Base-by-base conservation (phyloP, 192 early-diverging fungal genomes). In the Gaertneriomyces sp. region DNA sequence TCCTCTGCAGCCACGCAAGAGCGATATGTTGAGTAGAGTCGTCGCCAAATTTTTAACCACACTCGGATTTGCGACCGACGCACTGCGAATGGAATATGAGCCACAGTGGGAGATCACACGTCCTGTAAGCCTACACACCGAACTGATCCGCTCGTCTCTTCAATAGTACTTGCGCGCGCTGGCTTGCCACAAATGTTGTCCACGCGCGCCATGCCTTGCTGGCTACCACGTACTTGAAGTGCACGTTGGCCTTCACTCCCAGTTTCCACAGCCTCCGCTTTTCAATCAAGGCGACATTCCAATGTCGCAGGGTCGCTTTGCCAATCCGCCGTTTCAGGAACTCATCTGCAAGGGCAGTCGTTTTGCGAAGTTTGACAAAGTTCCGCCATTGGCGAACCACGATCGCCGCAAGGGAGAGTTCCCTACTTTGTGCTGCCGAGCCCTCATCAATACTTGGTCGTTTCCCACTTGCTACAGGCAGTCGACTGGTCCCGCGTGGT, bases 171-270 rank as follows among this genome's bases (percentile, higher is more conserved):
- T 33, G 25, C 25, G 25, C 25, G 25, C 25, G 25, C 25, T 33
- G 25, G 14, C 4, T 45, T 25, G 14, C 14, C 7, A 60, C 25
- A n/a, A 20, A 60, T 43, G 14, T 44, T n/a, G n/a, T 60, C 58
- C 58, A 60, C 4, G 40, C 58, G 14, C 58, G 58, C 58, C 58
- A 60, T n/a, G 5, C 43, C 38, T 43, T 33, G 10, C 10, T 16
- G 25, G 12, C 38, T 8, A 45, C n/a, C 4, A 40, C 41, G 25
- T 60, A 60, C n/a, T 60, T 60, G 14, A 14, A 43, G 14, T 42
- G 58, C 38, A 60, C 58, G 14, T 60, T 43, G 4, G 58, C 58
- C 12, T 60, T 60, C 11, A 60, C 58, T 14, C 44, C 14, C 38
- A 20, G 11, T 25, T 43, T 41, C 58, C 58, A 60, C 14, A 20